A percentile compares a stretch with the other conserved stretches of the same genome.
Conservation (phyloP, 257 asterid genomes). For the Avicennia marina region DNA sequence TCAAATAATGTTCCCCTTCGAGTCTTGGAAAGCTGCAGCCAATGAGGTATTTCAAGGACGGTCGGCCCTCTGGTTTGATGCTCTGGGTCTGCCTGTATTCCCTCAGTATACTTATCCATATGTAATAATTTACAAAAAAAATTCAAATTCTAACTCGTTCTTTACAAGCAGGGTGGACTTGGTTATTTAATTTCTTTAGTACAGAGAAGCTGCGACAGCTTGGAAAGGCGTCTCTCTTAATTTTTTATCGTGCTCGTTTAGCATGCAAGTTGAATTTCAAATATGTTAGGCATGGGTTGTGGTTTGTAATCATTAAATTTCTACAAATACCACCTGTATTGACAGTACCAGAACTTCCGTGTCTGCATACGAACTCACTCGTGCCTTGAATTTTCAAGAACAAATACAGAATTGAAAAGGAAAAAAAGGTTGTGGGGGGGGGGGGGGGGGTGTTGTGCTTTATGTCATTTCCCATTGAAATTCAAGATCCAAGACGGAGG, state of each 20-base stretch:
- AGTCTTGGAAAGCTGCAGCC: background rate
- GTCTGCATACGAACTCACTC: no score
- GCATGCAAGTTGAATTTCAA: slow-evolving; percentile 10
- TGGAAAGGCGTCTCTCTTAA: background rate
- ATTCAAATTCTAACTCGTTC: background rate
- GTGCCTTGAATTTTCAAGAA: background rate
- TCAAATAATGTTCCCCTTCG: background rate
- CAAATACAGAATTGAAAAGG: no score
- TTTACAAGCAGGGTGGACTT: background rate
- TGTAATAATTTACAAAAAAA: background rate
- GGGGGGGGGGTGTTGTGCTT: background rate
- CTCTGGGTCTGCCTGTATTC: background rate
- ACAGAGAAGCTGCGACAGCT: background rate
- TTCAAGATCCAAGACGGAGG: no score
- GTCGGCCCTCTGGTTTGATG: background rate
- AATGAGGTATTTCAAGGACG: slow-evolving; percentile 7
- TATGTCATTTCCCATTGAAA: no score
- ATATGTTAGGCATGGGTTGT: background rate
- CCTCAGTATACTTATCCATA: background rate
- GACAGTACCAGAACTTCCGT: no score
- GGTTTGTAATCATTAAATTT: slow-evolving; percentile 10
- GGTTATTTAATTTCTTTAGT: background rate
- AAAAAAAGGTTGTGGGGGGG: background rate
- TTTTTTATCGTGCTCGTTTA: background rate
- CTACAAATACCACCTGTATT: background rate